Evolutionary conservation across 2,329 filamentous ascomycete species (phyloP).

Genomic region (Colletotrichum godetiae): DNA sequence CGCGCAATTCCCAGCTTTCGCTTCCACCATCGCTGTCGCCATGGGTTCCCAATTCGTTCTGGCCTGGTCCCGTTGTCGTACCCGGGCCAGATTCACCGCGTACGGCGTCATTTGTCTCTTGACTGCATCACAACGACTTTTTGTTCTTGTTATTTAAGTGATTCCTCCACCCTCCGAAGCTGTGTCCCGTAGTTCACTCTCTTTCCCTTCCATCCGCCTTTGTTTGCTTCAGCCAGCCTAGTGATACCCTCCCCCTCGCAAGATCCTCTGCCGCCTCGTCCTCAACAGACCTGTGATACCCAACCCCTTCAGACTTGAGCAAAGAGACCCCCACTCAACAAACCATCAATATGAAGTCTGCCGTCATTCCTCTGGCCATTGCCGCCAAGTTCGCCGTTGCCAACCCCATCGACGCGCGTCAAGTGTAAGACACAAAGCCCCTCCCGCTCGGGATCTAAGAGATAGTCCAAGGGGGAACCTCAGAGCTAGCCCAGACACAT

Average conservation of each 20-base stretch:
- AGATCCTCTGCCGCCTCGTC: not conserved
- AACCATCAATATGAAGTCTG: slow-evolving; percentile 16
- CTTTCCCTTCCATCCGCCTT: not conserved
- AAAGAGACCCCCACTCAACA: not conserved
- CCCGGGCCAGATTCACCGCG: slow-evolving; percentile 24
- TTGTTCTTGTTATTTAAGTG: slow-evolving; percentile 24
- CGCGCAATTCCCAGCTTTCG: slow-evolving; percentile 13
- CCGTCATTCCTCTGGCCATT: slow-evolving; percentile 21
- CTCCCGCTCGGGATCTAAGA: not conserved
- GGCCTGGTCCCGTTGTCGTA: slow-evolving; percentile 18
- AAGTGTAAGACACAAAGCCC: slow-evolving; percentile 17
- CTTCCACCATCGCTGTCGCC: slow-evolving; percentile 24
- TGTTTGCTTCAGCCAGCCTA: slow-evolving; percentile 11
- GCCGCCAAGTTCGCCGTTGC: slow-evolving; percentile 25
- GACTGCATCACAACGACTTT: slow-evolving; percentile 21
- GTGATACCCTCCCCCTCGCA: slow-evolving; percentile 22
- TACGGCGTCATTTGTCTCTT: slow-evolving; percentile 33
- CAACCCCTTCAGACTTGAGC: not conserved
- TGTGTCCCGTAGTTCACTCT: not conserved
- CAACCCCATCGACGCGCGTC: slow-evolving; percentile 18
- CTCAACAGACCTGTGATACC: slow-evolving; percentile 6
- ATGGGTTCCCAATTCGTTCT: slow-evolving; percentile 26
- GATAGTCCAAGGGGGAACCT: not conserved
- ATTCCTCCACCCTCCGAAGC: not conserved
- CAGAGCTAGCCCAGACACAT: not conserved